A percentile compares a stretch with the other conserved stretches of the same genome.
phyloP scores from a whole-genome alignment of 768 basidiomycete genomes.

The Mycena amicta region DNA sequence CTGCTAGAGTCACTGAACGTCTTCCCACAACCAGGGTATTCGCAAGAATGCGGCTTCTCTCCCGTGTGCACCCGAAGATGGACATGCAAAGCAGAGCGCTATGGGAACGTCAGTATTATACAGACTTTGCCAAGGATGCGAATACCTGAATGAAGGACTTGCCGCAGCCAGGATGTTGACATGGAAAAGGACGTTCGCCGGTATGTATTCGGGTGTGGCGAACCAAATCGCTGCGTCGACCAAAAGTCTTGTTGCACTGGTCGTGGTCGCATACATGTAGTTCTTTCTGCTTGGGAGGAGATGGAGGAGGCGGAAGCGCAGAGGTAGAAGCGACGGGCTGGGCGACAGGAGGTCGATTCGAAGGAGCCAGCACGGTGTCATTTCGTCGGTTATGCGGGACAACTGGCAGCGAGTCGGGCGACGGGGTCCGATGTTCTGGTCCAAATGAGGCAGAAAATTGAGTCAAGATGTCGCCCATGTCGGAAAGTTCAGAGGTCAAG shows the following conservation, averaged over 20 bases:
- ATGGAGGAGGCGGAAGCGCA: conserved; percentile 31
- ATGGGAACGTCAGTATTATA: conserved; percentile 24
- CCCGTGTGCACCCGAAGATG: conserved; percentile 90
- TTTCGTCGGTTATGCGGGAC: too few species aligned
- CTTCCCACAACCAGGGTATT: conserved; percentile 85
- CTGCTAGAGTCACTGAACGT: conserved; percentile 92
- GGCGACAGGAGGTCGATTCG: conserved; percentile 33
- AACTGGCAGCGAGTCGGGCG: too few species aligned
- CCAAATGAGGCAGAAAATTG: conserved; percentile 75
- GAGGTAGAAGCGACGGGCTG: conserved; percentile 61
- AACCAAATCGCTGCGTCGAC: conserved; percentile 79
- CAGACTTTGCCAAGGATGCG: conserved; percentile 1
- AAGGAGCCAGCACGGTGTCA: too few species aligned
- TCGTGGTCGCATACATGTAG: conserved; percentile 69
- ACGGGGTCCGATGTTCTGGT: conserved; percentile 43
- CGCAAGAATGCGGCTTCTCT: conserved; percentile 90
- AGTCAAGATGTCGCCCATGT: conserved; percentile 76
- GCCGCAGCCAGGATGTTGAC: conserved; percentile 70
- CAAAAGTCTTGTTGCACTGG: conserved; percentile 80
- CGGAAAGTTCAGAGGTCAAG: conserved; percentile 64
- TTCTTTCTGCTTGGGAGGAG: conserved; percentile 36
- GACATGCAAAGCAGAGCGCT: conserved; percentile 90
- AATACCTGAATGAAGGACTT: conserved; percentile 91
- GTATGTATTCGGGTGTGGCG: conserved; percentile 91
- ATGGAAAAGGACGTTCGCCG: conserved; percentile 84